Evolutionary conservation across 2,329 filamentous ascomycete species (phyloP).

Genomic region (Onygenales sp.): DNA sequence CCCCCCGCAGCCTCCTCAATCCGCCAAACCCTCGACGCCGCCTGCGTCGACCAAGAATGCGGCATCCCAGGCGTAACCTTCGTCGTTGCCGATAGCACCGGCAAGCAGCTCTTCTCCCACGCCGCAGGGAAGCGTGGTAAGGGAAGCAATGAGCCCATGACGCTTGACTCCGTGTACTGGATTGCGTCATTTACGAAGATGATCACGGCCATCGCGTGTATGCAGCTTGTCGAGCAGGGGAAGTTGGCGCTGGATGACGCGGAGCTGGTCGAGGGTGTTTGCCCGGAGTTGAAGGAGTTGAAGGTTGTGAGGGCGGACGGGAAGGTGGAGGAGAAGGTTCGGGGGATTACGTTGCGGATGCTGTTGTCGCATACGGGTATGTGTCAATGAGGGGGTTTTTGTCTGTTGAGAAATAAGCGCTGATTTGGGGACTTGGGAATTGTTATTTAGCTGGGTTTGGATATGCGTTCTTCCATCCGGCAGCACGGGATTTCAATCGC

Average conservation of each 20-base stretch:
- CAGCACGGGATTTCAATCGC: conserved; percentile 37
- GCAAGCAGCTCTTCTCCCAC: conserved; percentile 40
- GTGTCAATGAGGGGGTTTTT: not conserved
- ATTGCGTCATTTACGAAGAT: conserved; percentile 45
- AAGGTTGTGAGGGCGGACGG: conserved; percentile 31
- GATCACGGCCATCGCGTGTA: conserved; percentile 34
- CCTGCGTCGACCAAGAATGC: conserved; percentile 23
- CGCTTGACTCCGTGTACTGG: conserved; percentile 52
- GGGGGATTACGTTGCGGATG: conserved; percentile 48
- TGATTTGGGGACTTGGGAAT: conserved; percentile 10
- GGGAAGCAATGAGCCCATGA: conserved; percentile 42
- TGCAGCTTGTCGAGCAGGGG: conserved; percentile 40
- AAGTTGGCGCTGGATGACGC: conserved; percentile 33
- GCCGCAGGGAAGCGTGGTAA: conserved; percentile 40
- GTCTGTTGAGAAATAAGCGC: not conserved
- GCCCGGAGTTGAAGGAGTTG: conserved; percentile 35
- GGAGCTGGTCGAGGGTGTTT: conserved; percentile 28
- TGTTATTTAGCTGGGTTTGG: conserved; percentile 42
- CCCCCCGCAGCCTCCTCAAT: conserved; percentile 5
- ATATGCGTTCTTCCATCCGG: conserved; percentile 47
- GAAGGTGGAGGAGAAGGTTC: conserved; percentile 33
- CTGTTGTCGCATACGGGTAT: conserved; percentile 41
- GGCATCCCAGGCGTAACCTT: conserved; percentile 39
- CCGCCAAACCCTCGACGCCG: conserved; percentile 5
- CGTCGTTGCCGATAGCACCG: conserved; percentile 39